Evolutionary conservation across 1,284 basidiomycete species (phyloP).

Genomic region (Schizophyllum amplum): DNA sequence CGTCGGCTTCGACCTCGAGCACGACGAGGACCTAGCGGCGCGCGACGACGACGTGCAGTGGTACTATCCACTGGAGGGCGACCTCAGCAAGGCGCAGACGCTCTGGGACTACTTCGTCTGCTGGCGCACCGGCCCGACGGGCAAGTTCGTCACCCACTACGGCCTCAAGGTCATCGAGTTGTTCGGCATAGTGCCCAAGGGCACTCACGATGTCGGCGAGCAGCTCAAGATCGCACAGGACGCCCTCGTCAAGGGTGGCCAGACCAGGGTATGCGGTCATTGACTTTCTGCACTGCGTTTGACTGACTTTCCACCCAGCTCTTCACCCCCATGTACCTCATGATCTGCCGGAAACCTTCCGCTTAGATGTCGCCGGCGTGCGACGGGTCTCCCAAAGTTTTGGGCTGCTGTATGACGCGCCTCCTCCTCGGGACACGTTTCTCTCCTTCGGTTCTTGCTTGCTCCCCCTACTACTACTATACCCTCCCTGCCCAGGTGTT

Average conservation of each 20-base stretch:
- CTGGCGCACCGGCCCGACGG: slow-evolving; percentile 86
- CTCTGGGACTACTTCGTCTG: slow-evolving; percentile 86
- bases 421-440: no score
- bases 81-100: slow-evolving; percentile 89
- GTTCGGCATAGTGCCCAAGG: slow-evolving; percentile 82
- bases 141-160: slow-evolving; percentile 81
- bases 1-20: slow-evolving; percentile 86
- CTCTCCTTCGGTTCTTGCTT: neutral
- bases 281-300: slow-evolving; percentile 1
- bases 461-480: no score
- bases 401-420: no score
- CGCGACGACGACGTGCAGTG: slow-evolving; percentile 78
- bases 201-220: slow-evolving; percentile 89
- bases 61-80: slow-evolving; percentile 97
- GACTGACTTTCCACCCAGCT: slow-evolving; percentile 34
- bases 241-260: slow-evolving; percentile 79
- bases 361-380: neutral
- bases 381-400: no score
- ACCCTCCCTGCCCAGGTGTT: neutral
- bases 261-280: slow-evolving; percentile 59
- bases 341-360: slow-evolving; percentile 57
- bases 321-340: slow-evolving; percentile 78
- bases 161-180: slow-evolving; percentile 75
- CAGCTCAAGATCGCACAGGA: slow-evolving; percentile 79
- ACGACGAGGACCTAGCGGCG: slow-evolving; percentile 93